phyloP scores from a whole-genome alignment of 164 flowering plant genomes.

The Vitis cinerea region DNA sequence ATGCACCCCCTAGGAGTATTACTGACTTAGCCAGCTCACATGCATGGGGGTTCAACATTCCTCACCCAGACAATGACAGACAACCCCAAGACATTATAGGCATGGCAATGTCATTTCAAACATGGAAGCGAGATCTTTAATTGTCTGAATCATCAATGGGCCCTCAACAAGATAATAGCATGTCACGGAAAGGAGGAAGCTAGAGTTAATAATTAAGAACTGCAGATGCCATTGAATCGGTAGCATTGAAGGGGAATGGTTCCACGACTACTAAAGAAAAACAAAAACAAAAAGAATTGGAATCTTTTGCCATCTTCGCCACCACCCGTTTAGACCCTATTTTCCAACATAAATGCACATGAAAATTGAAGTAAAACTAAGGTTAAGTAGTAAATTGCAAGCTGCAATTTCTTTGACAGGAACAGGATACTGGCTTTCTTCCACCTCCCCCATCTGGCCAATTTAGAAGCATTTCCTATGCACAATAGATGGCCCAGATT shows the following conservation, averaged over 20 bases:
- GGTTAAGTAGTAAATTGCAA: constrained; percentile 5
- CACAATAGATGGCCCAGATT: constrained; percentile 40
- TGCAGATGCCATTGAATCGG: background rate
- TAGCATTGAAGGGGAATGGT: background rate
- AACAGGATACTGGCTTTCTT: background rate
- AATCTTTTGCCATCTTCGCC: background rate
- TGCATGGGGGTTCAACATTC: too few species aligned
- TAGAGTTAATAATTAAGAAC: too few species aligned
- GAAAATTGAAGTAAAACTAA: constrained; percentile 8
- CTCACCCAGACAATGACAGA: too few species aligned
- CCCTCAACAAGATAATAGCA: too few species aligned
- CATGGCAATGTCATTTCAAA: too few species aligned
- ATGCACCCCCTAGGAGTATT: too few species aligned
- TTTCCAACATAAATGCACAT: background rate
- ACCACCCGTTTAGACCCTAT: background rate
- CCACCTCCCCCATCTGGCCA: constrained; percentile 1
- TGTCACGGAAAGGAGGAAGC: too few species aligned
- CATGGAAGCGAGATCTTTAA: too few species aligned
- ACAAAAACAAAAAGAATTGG: background rate
- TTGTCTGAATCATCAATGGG: too few species aligned
- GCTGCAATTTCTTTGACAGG: constrained; percentile 16
- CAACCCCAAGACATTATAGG: too few species aligned
- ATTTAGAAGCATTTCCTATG: constrained; percentile 46
- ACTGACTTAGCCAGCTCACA: too few species aligned
- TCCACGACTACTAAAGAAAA: background rate